Evolutionary conservation across 495 filamentous ascomycete genomes (phyloP), one percentile per base, ranked within the genome.

Genomic region (Podospora australis): DNA sequence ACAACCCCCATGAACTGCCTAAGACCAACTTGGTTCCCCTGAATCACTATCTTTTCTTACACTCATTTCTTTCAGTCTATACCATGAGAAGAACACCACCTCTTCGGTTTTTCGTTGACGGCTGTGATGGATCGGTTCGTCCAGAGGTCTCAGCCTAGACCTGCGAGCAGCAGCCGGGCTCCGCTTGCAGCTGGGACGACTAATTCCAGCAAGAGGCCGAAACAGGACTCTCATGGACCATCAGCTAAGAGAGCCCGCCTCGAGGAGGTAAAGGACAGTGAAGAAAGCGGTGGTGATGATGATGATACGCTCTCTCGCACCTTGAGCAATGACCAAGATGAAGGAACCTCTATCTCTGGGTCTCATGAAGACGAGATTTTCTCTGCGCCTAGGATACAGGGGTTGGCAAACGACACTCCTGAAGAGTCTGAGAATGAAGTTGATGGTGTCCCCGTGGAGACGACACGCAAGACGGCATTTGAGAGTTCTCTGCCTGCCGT

Each of bases 401-500:
- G n/a, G n/a, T n/a, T n/a, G n/a, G n/a, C n/a, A n/a, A n/a, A n/a
- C n/a, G n/a, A n/a, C n/a, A n/a, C n/a, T n/a, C n/a, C n/a, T n/a
- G n/a, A n/a, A n/a, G n/a, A n/a, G n/a, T n/a, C n/a, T n/a, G 19
- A 26, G 32, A 4, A n/a, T 41, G 20, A 44, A 22, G 44, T 39
- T 46, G 64, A 66, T 14, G 58, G 65, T 30, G 42, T 55, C 29
- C 62, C 61, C 1, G 6, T 26, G 1, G 13, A 2, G 13, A 25
- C 36, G 20, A 11, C 38, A 23, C 38, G 0, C 42, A 39, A 69
- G 52, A 94, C 89, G 14, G 87, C 89, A 14, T 74, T 94, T 36
- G 90, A 95, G 59, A 83, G 73, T 49, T 83, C 84, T 0, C 69
- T 95, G 16, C 86, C 88, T 9, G 70, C 73, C 5, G 68, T 92